Percentiles rank a stretch among this genome's conserved stretches.
Evolutionary conservation across 2,329 filamentous ascomycete genomes (phyloP).

Genomic region (Penicillium sp.): DNA sequence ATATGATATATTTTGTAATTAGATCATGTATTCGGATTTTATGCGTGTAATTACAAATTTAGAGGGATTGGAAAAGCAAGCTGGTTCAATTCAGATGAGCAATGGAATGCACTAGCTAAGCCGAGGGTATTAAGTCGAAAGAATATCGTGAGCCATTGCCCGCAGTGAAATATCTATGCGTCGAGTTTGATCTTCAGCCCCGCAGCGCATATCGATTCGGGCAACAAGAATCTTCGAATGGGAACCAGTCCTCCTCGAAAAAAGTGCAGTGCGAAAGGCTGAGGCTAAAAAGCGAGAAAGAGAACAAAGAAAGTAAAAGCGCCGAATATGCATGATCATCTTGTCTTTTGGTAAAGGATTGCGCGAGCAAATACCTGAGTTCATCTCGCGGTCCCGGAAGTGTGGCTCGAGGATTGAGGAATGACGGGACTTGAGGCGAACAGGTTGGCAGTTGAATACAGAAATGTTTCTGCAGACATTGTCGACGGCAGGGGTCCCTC

Average conservation of each 20-base stretch:
- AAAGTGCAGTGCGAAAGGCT: background rate
- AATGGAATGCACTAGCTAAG: background rate
- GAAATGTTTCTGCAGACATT: constrained; percentile 22
- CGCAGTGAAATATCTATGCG: constrained; percentile 2
- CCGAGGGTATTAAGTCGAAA: constrained; percentile 22
- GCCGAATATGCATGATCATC: constrained; percentile 13
- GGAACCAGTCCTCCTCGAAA: constrained; percentile 18
- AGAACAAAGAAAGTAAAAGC: constrained; percentile 5
- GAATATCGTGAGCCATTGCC: background rate
- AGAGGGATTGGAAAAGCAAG: too few relatives aligned
- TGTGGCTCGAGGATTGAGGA: constrained; percentile 22
- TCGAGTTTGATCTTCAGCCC: background rate
- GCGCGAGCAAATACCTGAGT: background rate
- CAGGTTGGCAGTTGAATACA: constrained; percentile 23
- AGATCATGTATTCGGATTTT: background rate
- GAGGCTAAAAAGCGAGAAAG: background rate
- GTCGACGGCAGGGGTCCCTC: constrained; percentile 3
- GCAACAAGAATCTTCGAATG: background rate
- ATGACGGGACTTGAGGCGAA: constrained; percentile 22
- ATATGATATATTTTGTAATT: too few relatives aligned
- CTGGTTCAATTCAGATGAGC: background rate
- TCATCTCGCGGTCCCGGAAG: constrained; percentile 30
- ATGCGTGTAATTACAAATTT: background rate
- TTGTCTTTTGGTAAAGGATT: background rate
- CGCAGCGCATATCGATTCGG: background rate